These are phyloP conservation scores for Neoarthrinium moseri DNA, from an alignment of 2,329 filamentous ascomycete species.

Conservation along the genomic window DNA sequence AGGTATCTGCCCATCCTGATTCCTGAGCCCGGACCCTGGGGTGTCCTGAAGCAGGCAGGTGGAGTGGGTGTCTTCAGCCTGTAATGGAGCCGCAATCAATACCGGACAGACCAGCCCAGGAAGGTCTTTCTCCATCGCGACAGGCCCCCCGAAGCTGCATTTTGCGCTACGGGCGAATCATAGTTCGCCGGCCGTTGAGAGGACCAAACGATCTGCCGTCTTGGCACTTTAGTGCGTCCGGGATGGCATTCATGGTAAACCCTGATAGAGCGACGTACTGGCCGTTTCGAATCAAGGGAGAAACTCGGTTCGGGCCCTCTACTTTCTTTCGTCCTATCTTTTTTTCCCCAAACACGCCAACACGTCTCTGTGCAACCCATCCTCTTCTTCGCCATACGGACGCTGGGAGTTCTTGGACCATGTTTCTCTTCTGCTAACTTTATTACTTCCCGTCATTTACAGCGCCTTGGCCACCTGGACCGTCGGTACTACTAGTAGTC, in stretches of 20 bases:
- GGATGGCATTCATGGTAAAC: no score
- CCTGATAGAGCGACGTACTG: background rate
- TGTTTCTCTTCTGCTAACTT: background rate
- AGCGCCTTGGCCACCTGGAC: no score
- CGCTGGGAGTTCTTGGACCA: background rate
- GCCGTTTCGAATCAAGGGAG: constrained; percentile 6
- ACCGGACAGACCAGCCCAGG: constrained; percentile 2
- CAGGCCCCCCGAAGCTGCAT: background rate
- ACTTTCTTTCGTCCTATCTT: constrained; percentile 7
- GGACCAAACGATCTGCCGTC: constrained; percentile 3
- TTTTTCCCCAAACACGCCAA: no score
- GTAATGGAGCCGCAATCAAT: constrained; percentile 9
- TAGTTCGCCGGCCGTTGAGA: background rate
- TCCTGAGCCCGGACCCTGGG: background rate
- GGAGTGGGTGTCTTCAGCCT: background rate
- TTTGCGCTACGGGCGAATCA: background rate
- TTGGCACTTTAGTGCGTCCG: constrained; percentile 7
- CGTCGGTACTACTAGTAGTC: background rate
- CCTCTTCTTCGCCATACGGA: no score
- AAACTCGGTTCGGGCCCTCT: constrained; percentile 4
- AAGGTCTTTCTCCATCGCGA: constrained; percentile 1
- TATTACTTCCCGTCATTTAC: background rate
- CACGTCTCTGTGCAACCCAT: no score
- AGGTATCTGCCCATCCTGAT: no score
- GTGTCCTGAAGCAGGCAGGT: constrained; percentile 4